Conservation (phyloP, 352 stramenopile species). For the Thraustochytrium striatum region DNA sequence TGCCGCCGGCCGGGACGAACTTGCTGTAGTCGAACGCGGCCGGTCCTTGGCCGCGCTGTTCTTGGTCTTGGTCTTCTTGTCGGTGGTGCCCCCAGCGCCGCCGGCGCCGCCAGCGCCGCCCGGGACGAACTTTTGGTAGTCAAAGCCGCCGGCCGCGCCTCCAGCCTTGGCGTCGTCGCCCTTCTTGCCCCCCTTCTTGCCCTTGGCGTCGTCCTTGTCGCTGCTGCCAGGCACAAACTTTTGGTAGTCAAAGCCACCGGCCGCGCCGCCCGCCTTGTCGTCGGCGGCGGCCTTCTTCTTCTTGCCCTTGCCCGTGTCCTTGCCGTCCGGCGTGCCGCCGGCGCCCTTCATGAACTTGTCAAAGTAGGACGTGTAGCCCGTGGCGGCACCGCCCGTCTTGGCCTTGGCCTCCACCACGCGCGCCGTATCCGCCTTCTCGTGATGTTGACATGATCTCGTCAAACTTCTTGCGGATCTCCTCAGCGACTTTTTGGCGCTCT, state of each 20-base stretch:
- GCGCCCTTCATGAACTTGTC: conserved; percentile 40
- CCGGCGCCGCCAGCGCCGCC: neutral
- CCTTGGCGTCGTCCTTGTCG: neutral
- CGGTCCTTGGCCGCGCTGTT: neutral
- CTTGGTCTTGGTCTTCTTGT: neutral
- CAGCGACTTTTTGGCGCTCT: no score
- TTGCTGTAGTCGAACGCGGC: neutral
- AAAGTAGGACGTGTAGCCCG: neutral
- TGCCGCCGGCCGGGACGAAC: neutral
- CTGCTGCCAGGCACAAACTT: conserved; percentile 26
- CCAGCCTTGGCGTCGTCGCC: neutral
- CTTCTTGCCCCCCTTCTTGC: neutral
- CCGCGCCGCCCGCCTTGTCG: neutral
- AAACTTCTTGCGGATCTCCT: no score
- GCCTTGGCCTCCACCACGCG: neutral
- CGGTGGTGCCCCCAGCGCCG: neutral
- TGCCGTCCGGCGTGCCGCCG: conserved; percentile 11
- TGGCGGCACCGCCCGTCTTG: neutral
- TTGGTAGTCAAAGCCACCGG: conserved; percentile 23
- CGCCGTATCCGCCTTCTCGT: no score
- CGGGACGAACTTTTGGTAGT: conserved; percentile 25
- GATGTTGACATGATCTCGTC: no score
- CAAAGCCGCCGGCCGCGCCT: conserved; percentile 20
- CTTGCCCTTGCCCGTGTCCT: neutral
- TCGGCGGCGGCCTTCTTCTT: neutral